Conservation (phyloP, 1,139 yeast species). For the Scheffersomyces illinoinensis region DNA sequence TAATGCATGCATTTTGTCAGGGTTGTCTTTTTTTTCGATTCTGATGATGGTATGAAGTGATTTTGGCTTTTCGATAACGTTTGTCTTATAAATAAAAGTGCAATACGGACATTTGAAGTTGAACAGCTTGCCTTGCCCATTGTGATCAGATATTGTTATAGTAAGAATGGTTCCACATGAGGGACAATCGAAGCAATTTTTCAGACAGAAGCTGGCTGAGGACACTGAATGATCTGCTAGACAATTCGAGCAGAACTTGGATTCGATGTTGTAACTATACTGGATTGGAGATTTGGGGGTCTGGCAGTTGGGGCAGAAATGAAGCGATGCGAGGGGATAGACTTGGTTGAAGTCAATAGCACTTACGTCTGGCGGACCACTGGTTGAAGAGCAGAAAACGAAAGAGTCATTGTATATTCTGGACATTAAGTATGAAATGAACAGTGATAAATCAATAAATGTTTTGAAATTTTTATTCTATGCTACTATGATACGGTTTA, state of each 20-base stretch:
- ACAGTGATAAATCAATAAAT: no score
- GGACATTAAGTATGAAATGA: conserved; percentile 15
- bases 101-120: conserved; percentile 35
- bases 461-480: no score
- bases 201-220: conserved; percentile 26
- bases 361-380: conserved; percentile 7
- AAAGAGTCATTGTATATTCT: conserved; percentile 20
- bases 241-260: conserved; percentile 41
- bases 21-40: conserved; percentile 14
- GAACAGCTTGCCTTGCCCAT: conserved; percentile 32
- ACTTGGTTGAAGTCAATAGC: conserved; percentile 7
- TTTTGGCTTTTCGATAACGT: conserved; percentile 34
- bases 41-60: conserved; percentile 32
- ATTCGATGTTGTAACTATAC: conserved; percentile 22
- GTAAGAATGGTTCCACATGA: conserved; percentile 28
- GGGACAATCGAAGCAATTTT: conserved; percentile 46
- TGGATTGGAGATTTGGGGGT: conserved; percentile 28
- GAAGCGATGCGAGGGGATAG: conserved; percentile 20
- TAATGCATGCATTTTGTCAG: not conserved
- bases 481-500: no score
- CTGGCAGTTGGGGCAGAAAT: conserved; percentile 43
- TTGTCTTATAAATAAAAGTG: conserved; percentile 27
- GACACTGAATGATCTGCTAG: conserved; percentile 31
- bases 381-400: conserved; percentile 19
- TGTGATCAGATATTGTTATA: conserved; percentile 25